Percentiles rank a stretch among this genome's conserved stretches.
phyloP scores from a whole-genome alignment of 2,329 filamentous ascomycete species.

The Epichloe scottii region DNA sequence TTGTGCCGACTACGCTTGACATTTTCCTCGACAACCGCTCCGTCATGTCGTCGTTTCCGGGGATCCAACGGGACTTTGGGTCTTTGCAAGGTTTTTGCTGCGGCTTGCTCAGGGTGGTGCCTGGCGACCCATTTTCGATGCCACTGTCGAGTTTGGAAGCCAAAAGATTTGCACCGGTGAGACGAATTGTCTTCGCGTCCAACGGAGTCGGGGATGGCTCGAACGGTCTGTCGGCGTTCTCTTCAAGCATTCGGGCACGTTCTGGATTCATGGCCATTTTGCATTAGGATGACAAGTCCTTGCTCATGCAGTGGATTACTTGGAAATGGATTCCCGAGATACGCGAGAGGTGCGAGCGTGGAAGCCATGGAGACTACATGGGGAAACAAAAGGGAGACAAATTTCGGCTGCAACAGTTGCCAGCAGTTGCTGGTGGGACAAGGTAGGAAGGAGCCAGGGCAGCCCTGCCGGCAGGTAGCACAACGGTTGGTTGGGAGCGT shows the following conservation, averaged over 20 bases:
- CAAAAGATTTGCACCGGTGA: conserved; percentile 5
- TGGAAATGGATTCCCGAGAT: too few relatives aligned
- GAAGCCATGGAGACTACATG: too few relatives aligned
- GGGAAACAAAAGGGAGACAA: background rate
- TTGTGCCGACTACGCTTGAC: background rate
- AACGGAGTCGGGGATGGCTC: background rate
- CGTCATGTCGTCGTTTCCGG: background rate
- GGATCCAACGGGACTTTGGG: too few relatives aligned
- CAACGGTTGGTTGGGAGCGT: too few relatives aligned
- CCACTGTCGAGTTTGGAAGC: background rate
- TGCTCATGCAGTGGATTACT: background rate
- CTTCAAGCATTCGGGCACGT: conserved; percentile 13
- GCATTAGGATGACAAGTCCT: background rate
- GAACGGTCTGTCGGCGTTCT: conserved; percentile 4
- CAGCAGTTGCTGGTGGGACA: background rate
- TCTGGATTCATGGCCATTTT: conserved; percentile 15
- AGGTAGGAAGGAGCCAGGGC: background rate
- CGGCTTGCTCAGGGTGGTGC: too few relatives aligned
- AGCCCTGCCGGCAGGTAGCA: too few relatives aligned
- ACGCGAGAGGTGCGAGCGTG: background rate
- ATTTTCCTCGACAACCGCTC: background rate
- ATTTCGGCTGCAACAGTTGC: background rate
- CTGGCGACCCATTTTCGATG: background rate
- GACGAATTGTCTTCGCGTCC: background rate
- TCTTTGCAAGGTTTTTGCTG: background rate